Conservation (phyloP, 441 rosid species). For the Gossypium armourianum region DNA sequence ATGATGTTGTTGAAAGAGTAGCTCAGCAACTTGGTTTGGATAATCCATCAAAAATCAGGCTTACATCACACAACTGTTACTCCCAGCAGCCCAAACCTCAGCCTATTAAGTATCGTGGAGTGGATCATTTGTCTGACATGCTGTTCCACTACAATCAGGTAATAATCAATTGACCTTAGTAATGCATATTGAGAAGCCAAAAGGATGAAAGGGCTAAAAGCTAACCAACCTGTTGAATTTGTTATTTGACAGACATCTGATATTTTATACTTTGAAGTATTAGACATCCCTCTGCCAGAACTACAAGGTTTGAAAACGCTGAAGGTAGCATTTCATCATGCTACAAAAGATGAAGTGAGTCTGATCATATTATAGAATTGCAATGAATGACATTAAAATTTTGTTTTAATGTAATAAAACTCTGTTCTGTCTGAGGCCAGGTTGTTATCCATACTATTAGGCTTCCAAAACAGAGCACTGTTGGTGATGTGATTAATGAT, state of each 20-base stretch:
- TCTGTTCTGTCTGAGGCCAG: slow-evolving; percentile 21
- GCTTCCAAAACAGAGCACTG: slow-evolving; percentile 46
- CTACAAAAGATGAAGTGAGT: slow-evolving; percentile 44
- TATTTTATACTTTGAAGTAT: slow-evolving; percentile 41
- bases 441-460: slow-evolving; percentile 39
- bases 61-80: slow-evolving; percentile 47
- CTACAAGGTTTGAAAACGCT: slow-evolving; percentile 43
- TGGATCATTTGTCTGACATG: slow-evolving; percentile 46
- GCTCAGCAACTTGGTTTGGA: slow-evolving; percentile 35
- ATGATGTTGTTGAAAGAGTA: slow-evolving; percentile 47
- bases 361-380: neutral
- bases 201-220: neutral
- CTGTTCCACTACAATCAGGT: slow-evolving; percentile 50
- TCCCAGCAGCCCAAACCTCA: slow-evolving; percentile 52
- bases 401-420: neutral
- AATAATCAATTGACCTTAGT: neutral
- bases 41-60: slow-evolving; percentile 45
- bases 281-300: slow-evolving; percentile 49
- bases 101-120: slow-evolving; percentile 44
- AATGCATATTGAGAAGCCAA: neutral
- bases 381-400: neutral
- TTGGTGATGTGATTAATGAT: slow-evolving; percentile 31
- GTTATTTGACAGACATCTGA: slow-evolving; percentile 32
- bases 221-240: slow-evolving; percentile 11
- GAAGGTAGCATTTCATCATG: slow-evolving; percentile 45